These are phyloP conservation scores for Dinochytrium kinnereticum DNA, from an alignment of 371 early-diverging fungal species.

Conservation along the genomic window DNA sequence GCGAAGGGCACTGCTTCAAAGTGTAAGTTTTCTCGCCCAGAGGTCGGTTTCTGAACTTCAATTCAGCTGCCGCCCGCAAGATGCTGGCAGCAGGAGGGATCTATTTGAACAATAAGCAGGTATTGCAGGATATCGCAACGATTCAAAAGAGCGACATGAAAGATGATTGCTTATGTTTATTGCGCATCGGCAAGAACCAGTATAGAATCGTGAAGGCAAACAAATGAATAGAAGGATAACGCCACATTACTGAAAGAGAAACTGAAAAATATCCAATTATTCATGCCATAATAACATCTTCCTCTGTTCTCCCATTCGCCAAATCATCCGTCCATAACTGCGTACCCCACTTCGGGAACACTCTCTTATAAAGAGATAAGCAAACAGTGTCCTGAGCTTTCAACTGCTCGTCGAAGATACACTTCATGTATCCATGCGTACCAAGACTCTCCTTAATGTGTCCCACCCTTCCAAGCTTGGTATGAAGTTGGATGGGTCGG, in stretches of 20 bases:
- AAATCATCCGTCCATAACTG: slow-evolving; percentile 25
- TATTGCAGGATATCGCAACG: background rate
- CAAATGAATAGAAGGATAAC: background rate
- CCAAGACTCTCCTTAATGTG: slow-evolving; percentile 92
- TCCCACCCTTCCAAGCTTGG: slow-evolving; percentile 89
- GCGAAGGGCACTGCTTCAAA: slow-evolving; percentile 72
- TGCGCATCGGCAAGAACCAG: slow-evolving; percentile 45
- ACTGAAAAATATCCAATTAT: background rate
- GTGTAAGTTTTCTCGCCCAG: slow-evolving; percentile 28
- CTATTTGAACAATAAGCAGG: slow-evolving; percentile 41
- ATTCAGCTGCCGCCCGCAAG: slow-evolving; percentile 42
- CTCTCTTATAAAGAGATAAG: slow-evolving; percentile 93
- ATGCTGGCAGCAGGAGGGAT: slow-evolving; percentile 44
- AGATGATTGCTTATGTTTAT: slow-evolving; percentile 31
- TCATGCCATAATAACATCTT: background rate
- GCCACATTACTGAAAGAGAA: background rate
- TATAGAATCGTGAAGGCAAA: slow-evolving; percentile 36
- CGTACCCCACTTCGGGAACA: slow-evolving; percentile 82
- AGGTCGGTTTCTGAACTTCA: background rate
- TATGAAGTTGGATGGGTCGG: slow-evolving; percentile 89
- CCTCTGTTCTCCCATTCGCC: background rate
- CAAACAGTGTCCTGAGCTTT: slow-evolving; percentile 92
- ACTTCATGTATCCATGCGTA: slow-evolving; percentile 98
- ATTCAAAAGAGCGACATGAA: slow-evolving; percentile 29
- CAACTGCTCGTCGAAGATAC: slow-evolving; percentile 86